Base-by-base conservation (phyloP, 345 rosid species). In the Noccaea bulbosa region DNA sequence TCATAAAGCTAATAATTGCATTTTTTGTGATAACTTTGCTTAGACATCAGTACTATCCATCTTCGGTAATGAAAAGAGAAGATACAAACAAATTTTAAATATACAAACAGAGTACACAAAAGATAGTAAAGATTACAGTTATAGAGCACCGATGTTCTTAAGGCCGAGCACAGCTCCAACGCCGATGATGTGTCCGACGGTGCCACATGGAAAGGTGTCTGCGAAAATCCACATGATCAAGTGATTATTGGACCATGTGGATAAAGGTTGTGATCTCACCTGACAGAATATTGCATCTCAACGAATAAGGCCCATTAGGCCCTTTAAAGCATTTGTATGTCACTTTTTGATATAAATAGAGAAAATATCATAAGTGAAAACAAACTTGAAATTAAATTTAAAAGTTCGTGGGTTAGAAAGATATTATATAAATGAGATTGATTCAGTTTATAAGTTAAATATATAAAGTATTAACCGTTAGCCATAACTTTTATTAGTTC, bases 181-280 rank as follows among this genome's bases (percentile, higher is more conserved):
- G 4, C 96, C 94, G 56, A 93, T 84, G 40, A 90, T 87, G 82
- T 91, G 98, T 15, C 97, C 98, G n/a, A 93, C 80, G 33, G 34
- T 0, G 0, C 98, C 98, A 71, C 98, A 93, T 24, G 97, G 97
- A 84, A 93, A 86, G 6, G 98, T 93, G 73, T 93, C 98, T 3
- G 98, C 20, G 20, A n/a, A n/a, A n/a, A n/a, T n/a, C n/a, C n/a
- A n/a, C n/a, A n/a, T n/a, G n/a, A n/a, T n/a, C n/a, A n/a, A n/a
- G n/a, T n/a, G n/a, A n/a, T n/a, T n/a, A n/a, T n/a, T n/a, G n/a
- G n/a, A n/a, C n/a, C n/a, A n/a, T n/a, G n/a, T n/a, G n/a, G n/a
- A n/a, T n/a, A n/a, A n/a, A 83, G 86, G 84, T 65, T 74, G 54
- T 66, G 7, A 4, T 8, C 7, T 39, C 44, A 17, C 16, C 16